A percentile compares a stretch with the other conserved stretches of the same genome.
phyloP scores from a whole-genome alignment of 805 yeast genomes.

The Candida hungchunana region DNA sequence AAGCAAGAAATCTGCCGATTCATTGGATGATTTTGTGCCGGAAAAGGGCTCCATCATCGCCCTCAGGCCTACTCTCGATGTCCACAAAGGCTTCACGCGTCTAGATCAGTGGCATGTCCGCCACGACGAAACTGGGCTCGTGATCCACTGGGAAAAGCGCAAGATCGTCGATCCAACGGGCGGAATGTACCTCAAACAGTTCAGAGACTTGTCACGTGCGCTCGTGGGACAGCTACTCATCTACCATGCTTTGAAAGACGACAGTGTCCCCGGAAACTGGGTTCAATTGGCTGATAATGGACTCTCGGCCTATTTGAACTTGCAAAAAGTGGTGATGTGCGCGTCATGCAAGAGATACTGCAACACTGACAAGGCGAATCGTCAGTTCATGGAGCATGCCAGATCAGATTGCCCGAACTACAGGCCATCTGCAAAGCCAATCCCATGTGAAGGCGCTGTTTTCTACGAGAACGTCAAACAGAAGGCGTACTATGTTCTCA shows the following conservation, averaged over 20 bases:
- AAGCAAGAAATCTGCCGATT: not conserved
- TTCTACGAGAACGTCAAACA: constrained; percentile 2
- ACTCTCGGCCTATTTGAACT: not conserved
- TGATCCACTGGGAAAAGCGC: constrained; percentile 1
- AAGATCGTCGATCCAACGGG: constrained; percentile 4
- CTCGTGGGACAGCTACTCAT: not conserved
- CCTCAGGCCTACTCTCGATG: not conserved
- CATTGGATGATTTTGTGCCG: not conserved
- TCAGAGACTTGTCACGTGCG: constrained; percentile 1
- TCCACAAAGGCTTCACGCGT: constrained; percentile 1
- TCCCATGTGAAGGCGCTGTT: constrained; percentile 1
- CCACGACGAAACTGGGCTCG: constrained; percentile 4
- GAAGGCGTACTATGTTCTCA: not conserved
- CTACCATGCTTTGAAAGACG: constrained; percentile 2
- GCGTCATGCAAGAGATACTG: constrained; percentile 1
- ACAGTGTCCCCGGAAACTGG: constrained; percentile 4
- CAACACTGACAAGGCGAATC: not conserved
- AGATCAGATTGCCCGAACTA: too few relatives aligned
- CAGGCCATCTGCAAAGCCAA: not conserved
- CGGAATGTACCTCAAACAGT: constrained; percentile 1
- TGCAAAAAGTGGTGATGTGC: constrained; percentile 1
- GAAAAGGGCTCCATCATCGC: not conserved
- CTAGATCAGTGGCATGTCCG: constrained; percentile 3
- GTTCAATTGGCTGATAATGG: not conserved
- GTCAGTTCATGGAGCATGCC: not conserved